Conservation (phyloP, 768 basidiomycete species). For the Podaxis rugospora region DNA sequence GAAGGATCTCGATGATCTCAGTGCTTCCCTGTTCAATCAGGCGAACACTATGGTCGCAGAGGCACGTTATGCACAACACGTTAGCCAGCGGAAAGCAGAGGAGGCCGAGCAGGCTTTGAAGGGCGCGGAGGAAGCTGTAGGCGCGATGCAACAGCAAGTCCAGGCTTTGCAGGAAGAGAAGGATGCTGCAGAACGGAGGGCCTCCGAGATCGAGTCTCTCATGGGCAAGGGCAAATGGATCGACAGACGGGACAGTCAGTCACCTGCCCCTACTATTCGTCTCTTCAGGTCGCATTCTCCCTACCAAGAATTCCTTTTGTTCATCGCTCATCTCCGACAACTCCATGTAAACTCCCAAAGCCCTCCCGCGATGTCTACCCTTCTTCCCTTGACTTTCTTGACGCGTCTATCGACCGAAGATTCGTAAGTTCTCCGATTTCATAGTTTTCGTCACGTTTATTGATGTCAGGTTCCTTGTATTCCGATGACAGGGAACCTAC, state of each 20-base stretch:
- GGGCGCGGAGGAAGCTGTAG: slow-evolving; percentile 83
- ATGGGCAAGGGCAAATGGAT: slow-evolving; percentile 73
- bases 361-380: slow-evolving; percentile 65
- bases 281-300: slow-evolving; percentile 68
- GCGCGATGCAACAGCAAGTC: slow-evolving; percentile 81
- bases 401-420: slow-evolving; percentile 76
- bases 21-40: slow-evolving; percentile 83
- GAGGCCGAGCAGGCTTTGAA: slow-evolving; percentile 74
- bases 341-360: slow-evolving; percentile 58
- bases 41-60: slow-evolving; percentile 99
- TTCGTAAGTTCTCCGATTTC: slow-evolving; percentile 52
- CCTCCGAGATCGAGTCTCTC: slow-evolving; percentile 40
- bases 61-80: slow-evolving; percentile 63
- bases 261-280: slow-evolving; percentile 22
- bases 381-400: slow-evolving; percentile 77
- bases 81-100: slow-evolving; percentile 71
- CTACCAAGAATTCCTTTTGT: slow-evolving; percentile 76
- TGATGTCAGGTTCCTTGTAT: slow-evolving; percentile 4
- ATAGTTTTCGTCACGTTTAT: slow-evolving; percentile 7
- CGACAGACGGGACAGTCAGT: slow-evolving; percentile 32
- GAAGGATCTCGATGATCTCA: slow-evolving; percentile 91
- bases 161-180: slow-evolving; percentile 68
- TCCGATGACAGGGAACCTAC: slow-evolving; percentile 71
- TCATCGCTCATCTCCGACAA: slow-evolving; percentile 71
- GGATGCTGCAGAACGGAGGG: slow-evolving; percentile 52